phyloP scores from a whole-genome alignment of 176 grass and related monocot species.

The Eragrostis nindensis region DNA sequence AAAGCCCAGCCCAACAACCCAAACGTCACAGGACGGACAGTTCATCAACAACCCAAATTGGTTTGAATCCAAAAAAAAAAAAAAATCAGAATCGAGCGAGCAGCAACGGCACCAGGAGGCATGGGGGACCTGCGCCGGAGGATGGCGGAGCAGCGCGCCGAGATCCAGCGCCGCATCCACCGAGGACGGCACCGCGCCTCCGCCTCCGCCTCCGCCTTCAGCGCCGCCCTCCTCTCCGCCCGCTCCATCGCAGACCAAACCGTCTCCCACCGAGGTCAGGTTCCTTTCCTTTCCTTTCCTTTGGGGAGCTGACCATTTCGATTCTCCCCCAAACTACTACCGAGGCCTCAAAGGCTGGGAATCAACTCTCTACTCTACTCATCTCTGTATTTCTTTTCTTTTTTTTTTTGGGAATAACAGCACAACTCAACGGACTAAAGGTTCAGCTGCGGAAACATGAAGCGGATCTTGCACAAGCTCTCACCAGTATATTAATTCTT shows the following conservation, averaged over 20 bases:
- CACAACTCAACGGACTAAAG: slow-evolving; percentile 50
- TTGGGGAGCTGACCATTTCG: not conserved
- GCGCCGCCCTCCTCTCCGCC: slow-evolving; percentile 55
- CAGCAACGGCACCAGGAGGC: not conserved
- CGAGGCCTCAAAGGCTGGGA: not conserved
- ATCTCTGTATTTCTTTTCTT: not conserved
- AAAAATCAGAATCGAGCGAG: too few relatives aligned
- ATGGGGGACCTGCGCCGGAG: slow-evolving; percentile 21
- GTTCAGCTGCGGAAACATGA: slow-evolving; percentile 59
- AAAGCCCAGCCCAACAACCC: too few relatives aligned
- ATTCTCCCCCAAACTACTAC: too few relatives aligned
- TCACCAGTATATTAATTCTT: too few relatives aligned
- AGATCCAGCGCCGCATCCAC: slow-evolving; percentile 42
- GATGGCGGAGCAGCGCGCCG: slow-evolving; percentile 42
- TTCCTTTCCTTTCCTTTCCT: not conserved
- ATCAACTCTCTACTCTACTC: slow-evolving; percentile 8
- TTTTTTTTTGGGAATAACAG: slow-evolving; percentile 35
- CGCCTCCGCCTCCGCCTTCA: slow-evolving; percentile 51
- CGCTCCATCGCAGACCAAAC: slow-evolving; percentile 52
- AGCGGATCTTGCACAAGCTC: slow-evolving; percentile 41
- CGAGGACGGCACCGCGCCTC: slow-evolving; percentile 26
- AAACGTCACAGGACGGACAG: too few relatives aligned
- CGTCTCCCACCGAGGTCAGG: slow-evolving; percentile 58
- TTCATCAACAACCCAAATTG: too few relatives aligned
- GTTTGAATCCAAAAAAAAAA: too few relatives aligned